Evolutionary conservation across 495 filamentous ascomycete genomes (phyloP).

Genomic region (Penicillium angulare): DNA sequence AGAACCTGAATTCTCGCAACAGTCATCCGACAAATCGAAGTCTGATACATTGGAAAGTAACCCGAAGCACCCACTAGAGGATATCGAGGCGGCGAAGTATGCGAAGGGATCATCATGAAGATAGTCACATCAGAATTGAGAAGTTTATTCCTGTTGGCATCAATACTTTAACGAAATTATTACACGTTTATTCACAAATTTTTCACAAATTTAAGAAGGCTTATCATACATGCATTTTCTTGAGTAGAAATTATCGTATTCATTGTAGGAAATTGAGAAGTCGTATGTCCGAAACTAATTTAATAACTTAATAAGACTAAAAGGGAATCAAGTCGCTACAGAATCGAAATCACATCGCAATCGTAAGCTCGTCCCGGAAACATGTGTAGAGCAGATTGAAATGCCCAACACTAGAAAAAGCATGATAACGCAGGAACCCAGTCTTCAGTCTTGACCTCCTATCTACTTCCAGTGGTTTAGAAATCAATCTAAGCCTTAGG

Average conservation of each 20-base stretch:
- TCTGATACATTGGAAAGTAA: conserved; percentile 51
- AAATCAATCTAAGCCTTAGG: conserved; percentile 24
- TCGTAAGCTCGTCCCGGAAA: conserved; percentile 12
- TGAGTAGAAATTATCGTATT: too few relatives aligned
- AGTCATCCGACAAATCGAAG: conserved; percentile 38
- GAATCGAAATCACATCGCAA: conserved; percentile 14
- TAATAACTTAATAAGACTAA: not conserved
- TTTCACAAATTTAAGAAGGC: too few relatives aligned
- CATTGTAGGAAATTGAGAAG: not conserved
- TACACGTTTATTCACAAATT: too few relatives aligned
- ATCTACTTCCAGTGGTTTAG: not conserved
- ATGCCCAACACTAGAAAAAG: too few relatives aligned
- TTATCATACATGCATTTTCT: too few relatives aligned
- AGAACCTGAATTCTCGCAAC: conserved; percentile 33
- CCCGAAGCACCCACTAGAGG: conserved; percentile 68
- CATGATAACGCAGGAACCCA: conserved; percentile 4
- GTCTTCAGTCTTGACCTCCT: not conserved
- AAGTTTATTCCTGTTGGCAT: too few relatives aligned
- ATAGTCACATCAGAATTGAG: too few relatives aligned
- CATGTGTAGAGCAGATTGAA: too few relatives aligned
- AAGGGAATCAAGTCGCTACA: not conserved
- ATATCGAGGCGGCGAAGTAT: conserved; percentile 64
- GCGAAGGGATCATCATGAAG: not conserved
- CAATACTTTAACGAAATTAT: too few relatives aligned
- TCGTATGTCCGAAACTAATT: conserved; percentile 14